A percentile compares a stretch with the other conserved stretches of the same genome.
phyloP scores from a whole-genome alignment of 2,329 filamentous ascomycete genomes.

The Talaromyces pinophilus region DNA sequence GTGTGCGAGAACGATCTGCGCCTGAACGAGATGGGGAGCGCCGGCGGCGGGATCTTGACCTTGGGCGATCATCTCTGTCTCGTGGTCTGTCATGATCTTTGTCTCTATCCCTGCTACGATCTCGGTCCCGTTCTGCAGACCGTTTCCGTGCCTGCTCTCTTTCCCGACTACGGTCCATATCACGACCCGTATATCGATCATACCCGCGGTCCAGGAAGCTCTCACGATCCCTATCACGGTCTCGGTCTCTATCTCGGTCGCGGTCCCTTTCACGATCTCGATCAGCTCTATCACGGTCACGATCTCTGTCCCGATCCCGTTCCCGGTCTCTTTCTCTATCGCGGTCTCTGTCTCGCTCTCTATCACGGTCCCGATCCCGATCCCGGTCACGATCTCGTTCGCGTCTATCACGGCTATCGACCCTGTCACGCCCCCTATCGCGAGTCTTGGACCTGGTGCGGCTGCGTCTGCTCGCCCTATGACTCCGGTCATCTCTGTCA shows the following conservation, averaged over 20 bases:
- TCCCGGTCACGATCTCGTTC: constrained; percentile 32
- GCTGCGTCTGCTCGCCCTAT: constrained; percentile 25
- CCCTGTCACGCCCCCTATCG: constrained; percentile 35
- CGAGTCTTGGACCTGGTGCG: constrained; percentile 30
- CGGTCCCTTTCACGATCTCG: constrained; percentile 34
- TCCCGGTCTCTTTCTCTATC: constrained; percentile 36
- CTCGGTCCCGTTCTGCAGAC: constrained; percentile 22
- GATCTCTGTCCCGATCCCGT: constrained; percentile 30
- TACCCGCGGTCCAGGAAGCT: constrained; percentile 36
- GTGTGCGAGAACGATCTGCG: constrained; percentile 3
- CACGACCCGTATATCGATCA: constrained; percentile 32
- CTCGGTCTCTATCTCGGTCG: constrained; percentile 32
- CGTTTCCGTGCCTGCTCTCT: constrained; percentile 24
- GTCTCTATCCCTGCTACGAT: constrained; percentile 26
- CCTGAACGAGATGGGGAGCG: constrained; percentile 17
- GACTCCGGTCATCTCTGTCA: constrained; percentile 31
- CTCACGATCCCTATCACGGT: constrained; percentile 31
- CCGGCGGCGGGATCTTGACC: constrained; percentile 18
- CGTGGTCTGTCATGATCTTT: constrained; percentile 13
- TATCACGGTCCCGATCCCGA: constrained; percentile 30
- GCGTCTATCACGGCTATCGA: constrained; percentile 31
- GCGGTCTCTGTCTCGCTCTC: constrained; percentile 33
- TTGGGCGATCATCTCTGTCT: constrained; percentile 21
- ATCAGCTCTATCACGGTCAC: constrained; percentile 30
- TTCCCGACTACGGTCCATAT: constrained; percentile 30